Evolutionary conservation across 2,329 filamentous ascomycete species (phyloP).

Genomic region (Pseudogymnoascus sp.): DNA sequence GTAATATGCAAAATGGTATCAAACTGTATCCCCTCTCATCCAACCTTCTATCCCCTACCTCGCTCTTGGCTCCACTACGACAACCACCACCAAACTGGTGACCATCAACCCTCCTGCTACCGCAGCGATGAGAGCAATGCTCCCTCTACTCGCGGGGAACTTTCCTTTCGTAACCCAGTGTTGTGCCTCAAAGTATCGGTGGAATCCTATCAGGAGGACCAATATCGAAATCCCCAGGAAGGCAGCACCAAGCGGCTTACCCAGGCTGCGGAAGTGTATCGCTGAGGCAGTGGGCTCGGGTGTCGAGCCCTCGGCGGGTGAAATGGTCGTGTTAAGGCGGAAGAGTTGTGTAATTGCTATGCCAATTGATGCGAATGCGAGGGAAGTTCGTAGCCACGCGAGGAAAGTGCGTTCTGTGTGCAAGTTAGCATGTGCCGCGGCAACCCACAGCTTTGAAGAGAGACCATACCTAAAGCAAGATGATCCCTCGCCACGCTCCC

Average conservation of each 20-base stretch:
- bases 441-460: background rate
- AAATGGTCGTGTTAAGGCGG: conserved; percentile 64
- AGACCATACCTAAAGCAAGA: conserved; percentile 58
- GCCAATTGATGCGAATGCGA: conserved; percentile 74
- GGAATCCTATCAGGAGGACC: conserved; percentile 67
- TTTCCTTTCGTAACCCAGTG: conserved; percentile 73
- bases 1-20: background rate
- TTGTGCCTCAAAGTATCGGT: conserved; percentile 69
- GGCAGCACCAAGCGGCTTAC: conserved; percentile 66
- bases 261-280: conserved; percentile 45
- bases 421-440: conserved; percentile 1
- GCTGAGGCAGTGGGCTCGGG: conserved; percentile 20
- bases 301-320: conserved; percentile 17
- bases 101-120: conserved; percentile 58
- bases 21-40: background rate
- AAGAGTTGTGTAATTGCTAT: conserved; percentile 80
- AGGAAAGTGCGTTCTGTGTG: conserved; percentile 69
- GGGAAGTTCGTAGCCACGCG: conserved; percentile 74
- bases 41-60: conserved; percentile 19
- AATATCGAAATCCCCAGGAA: conserved; percentile 71
- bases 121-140: conserved; percentile 59
- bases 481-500: conserved; percentile 78
- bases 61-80: conserved; percentile 40
- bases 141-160: conserved; percentile 70
- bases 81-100: conserved; percentile 49